Evolutionary conservation across 2,329 filamentous ascomycete genomes (phyloP).

Genomic region (Colletotrichum sp.): DNA sequence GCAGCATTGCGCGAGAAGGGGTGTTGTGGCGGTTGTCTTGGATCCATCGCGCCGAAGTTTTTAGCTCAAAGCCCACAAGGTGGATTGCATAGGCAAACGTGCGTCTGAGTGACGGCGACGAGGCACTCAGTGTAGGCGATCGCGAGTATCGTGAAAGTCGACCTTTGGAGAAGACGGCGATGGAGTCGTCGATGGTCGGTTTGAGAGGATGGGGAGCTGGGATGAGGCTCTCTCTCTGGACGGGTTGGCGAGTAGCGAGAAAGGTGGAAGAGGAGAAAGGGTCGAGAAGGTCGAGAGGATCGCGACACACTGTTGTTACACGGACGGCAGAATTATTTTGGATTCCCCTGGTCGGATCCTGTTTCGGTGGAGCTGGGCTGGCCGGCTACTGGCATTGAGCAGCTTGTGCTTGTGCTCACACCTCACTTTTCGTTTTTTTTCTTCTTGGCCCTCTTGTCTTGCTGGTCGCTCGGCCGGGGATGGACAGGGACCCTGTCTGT

Average conservation of each 20-base stretch:
- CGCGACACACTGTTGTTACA: conserved; percentile 22
- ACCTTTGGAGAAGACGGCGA: not conserved
- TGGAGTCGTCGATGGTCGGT: not conserved
- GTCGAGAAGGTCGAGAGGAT: conserved; percentile 10
- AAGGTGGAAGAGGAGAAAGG: not conserved
- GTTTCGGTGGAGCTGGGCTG: conserved; percentile 15
- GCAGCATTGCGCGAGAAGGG: conserved; percentile 30
- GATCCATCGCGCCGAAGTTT: conserved; percentile 38
- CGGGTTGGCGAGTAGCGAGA: not conserved
- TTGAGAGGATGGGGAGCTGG: not conserved
- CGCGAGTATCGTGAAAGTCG: conserved; percentile 1
- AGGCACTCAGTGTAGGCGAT: conserved; percentile 2
- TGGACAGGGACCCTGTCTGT: conserved; percentile 8
- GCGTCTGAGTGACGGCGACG: conserved; percentile 7
- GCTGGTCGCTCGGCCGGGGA: conserved; percentile 1
- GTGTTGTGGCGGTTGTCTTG: conserved; percentile 35
- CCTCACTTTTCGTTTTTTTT: not conserved
- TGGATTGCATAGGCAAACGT: conserved; percentile 12
- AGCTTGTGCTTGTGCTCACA: conserved; percentile 15
- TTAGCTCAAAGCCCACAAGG: conserved; percentile 33
- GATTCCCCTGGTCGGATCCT: conserved; percentile 19
- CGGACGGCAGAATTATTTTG: conserved; percentile 22
- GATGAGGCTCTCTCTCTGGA: not conserved
- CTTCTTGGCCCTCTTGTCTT: not conserved
- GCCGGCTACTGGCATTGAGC: conserved; percentile 9